phyloP scores from a whole-genome alignment of 192 early-diverging fungal genomes.

The Phlyctochytrium bullatum region DNA sequence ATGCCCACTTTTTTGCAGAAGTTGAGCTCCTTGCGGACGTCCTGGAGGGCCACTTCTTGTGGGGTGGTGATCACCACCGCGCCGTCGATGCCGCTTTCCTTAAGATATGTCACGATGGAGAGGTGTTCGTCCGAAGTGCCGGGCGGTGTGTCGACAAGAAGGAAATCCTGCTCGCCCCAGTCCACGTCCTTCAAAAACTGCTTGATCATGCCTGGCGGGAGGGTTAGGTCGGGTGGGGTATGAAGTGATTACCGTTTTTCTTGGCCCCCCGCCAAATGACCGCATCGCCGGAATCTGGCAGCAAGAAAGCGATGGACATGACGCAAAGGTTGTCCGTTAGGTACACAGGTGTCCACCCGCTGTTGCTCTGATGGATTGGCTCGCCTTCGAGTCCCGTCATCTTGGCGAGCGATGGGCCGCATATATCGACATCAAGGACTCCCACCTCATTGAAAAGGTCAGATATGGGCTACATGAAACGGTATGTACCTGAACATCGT shows the following conservation, averaged over 20 bases:
- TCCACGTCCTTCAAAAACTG: slow-evolving; percentile 95
- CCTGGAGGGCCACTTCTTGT: slow-evolving; percentile 67
- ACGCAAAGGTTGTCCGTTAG: slow-evolving; percentile 59
- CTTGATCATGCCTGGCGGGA: slow-evolving; percentile 85
- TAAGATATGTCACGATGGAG: slow-evolving; percentile 85
- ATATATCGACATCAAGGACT: slow-evolving; percentile 95
- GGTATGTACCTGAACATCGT: slow-evolving; percentile 36
- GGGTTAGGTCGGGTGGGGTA: neutral
- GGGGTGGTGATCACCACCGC: slow-evolving; percentile 97
- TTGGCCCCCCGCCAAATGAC: slow-evolving; percentile 99
- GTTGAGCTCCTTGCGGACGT: slow-evolving; percentile 58
- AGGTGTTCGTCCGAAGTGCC: slow-evolving; percentile 98
- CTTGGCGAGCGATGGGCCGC: slow-evolving; percentile 92
- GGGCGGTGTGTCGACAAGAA: slow-evolving; percentile 96
- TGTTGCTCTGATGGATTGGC: slow-evolving; percentile 84
- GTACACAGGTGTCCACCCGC: slow-evolving; percentile 69
- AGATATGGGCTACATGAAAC: neutral
- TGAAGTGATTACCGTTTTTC: slow-evolving; percentile 73
- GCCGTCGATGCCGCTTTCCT: slow-evolving; percentile 68
- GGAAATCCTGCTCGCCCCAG: slow-evolving; percentile 94
- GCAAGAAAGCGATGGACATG: slow-evolving; percentile 97
- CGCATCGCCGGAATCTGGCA: slow-evolving; percentile 83
- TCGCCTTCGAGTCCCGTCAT: slow-evolving; percentile 91
- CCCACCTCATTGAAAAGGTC: slow-evolving; percentile 77
- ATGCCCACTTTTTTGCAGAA: slow-evolving; percentile 56